These are phyloP conservation scores for Rhizopus delemar DNA, from an alignment of 371 early-diverging fungal species.

Conservation along the genomic window DNA sequence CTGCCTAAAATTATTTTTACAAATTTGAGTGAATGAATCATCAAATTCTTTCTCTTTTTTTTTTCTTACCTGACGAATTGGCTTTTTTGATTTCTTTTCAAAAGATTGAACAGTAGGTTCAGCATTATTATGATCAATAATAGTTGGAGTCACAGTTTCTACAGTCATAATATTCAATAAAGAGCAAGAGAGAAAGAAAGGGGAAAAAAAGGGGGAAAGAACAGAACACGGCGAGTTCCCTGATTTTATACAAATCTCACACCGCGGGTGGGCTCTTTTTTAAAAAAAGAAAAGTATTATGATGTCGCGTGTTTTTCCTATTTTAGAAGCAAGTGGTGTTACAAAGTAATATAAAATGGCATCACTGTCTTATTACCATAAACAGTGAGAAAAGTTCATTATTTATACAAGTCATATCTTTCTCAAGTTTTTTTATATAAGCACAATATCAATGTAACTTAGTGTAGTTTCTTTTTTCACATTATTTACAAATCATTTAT, in stretches of 20 bases:
- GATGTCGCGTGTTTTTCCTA: slow-evolving; percentile 3
- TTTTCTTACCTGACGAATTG: slow-evolving; percentile 25
- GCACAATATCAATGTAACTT: neutral
- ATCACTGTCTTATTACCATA: no score
- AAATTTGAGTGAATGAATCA: neutral
- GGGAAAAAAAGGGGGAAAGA: neutral
- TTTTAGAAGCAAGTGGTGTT: neutral
- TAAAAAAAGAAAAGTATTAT: neutral
- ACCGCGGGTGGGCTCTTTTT: slow-evolving; percentile 3
- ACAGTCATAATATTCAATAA: neutral
- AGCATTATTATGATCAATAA: neutral
- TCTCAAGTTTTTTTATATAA: neutral
- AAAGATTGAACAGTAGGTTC: slow-evolving; percentile 2
- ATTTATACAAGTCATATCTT: neutral
- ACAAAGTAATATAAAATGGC: neutral
- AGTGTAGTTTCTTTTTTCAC: no score
- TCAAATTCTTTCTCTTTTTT: neutral
- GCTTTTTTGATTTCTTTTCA: slow-evolving; percentile 26
- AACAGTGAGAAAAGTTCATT: no score
- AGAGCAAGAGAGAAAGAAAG: slow-evolving; percentile 8
- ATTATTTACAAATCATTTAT: no score
- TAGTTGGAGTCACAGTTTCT: slow-evolving; percentile 9
- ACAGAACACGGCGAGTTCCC: neutral
- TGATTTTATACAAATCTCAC: slow-evolving; percentile 6
- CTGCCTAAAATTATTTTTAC: slow-evolving; percentile 22